Conservation (phyloP, 1,284 basidiomycete genomes). For the Boletellus deceptivus region DNA sequence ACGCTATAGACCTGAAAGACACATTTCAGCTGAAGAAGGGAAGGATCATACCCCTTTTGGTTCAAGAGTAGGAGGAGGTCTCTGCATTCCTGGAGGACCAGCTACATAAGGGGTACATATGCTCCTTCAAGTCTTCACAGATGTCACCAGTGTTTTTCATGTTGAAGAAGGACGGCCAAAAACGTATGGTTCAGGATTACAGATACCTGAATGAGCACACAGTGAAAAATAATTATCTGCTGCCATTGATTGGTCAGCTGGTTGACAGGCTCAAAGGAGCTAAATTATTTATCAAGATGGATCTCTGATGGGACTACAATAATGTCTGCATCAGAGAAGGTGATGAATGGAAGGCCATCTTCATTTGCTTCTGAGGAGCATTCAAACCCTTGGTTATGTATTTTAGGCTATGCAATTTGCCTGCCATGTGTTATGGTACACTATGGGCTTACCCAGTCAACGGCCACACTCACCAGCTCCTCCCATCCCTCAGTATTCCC, state of each 20-base stretch:
- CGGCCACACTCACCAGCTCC: no score
- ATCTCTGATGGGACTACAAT: no score
- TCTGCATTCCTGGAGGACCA: neutral
- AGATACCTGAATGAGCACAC: neutral
- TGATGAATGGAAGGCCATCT: neutral
- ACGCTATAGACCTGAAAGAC: no score
- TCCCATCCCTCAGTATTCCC: no score
- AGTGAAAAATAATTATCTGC: neutral
- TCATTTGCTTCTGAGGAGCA: neutral
- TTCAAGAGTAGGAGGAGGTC: no score
- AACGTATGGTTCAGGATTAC: neutral
- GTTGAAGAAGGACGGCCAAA: neutral
- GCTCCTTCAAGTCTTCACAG: neutral
- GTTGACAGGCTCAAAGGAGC: neutral
- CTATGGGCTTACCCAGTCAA: no score
- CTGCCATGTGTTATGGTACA: no score
- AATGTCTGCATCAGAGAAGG: neutral
- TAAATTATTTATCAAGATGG: no score
- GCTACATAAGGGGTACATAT: neutral
- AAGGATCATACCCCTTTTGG: no score
- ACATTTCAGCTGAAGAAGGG: no score
- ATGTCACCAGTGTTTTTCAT: neutral
- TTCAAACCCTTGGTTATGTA: neutral
- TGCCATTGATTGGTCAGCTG: neutral
- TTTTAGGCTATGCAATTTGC: neutral